phyloP scores from a whole-genome alignment of 352 stramenopile genomes.

The Phytophthora foliorum region DNA sequence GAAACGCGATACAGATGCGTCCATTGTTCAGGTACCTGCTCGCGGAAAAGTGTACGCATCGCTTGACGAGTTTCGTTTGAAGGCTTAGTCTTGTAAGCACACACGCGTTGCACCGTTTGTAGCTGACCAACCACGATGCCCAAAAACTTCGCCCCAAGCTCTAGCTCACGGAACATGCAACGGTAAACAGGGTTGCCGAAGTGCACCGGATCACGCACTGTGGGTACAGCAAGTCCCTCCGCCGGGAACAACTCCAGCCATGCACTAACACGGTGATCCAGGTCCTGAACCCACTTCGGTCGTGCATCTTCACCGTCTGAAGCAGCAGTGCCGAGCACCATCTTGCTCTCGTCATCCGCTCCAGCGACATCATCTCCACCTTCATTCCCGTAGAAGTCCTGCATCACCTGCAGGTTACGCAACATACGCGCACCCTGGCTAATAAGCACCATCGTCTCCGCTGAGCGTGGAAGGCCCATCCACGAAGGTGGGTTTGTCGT shows the following conservation, averaged over 20 bases:
- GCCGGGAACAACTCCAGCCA: conserved; percentile 75
- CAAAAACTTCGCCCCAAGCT: conserved; percentile 78
- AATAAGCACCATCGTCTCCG: conserved; percentile 92
- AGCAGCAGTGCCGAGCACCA: conserved; percentile 53
- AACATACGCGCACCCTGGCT: conserved; percentile 81
- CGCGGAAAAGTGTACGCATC: conserved; percentile 80
- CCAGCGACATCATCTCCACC: conserved; percentile 43
- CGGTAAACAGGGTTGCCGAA: conserved; percentile 93
- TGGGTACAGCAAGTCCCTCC: conserved; percentile 49
- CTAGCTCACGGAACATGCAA: conserved; percentile 91
- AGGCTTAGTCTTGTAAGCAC: conserved; percentile 85
- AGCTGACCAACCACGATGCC: conserved; percentile 75
- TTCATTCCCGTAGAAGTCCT: conserved; percentile 85
- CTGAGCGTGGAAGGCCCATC: conserved; percentile 93
- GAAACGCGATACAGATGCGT: conserved; percentile 63
- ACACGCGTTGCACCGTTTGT: conserved; percentile 75
- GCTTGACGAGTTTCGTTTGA: conserved; percentile 89
- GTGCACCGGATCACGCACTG: conserved; percentile 59
- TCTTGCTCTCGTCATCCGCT: conserved; percentile 65
- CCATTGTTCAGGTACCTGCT: conserved; percentile 77
- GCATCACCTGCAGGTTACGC: conserved; percentile 85
- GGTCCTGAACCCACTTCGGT: conserved; percentile 86
- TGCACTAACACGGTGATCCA: conserved; percentile 70
- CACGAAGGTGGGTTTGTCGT: conserved; percentile 93
- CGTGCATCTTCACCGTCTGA: conserved; percentile 52